phyloP scores from a whole-genome alignment of 2,329 filamentous ascomycete genomes.

The Exophiala sp. region DNA sequence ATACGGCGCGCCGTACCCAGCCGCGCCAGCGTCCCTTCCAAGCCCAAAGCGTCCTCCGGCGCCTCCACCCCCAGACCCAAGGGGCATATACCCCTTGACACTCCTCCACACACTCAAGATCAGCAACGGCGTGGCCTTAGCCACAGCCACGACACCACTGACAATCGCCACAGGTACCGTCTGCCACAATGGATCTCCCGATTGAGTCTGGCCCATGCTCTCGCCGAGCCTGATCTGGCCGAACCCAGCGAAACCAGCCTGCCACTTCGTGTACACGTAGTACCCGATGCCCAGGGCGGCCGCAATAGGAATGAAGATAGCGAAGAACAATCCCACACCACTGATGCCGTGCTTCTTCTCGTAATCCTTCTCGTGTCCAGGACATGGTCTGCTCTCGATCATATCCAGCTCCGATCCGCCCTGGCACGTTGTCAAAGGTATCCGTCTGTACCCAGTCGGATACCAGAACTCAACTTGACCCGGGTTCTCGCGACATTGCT shows the following conservation, averaged over 20 bases:
- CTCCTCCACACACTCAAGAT: constrained; percentile 69
- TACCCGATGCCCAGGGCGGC: constrained; percentile 72
- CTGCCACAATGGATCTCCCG: constrained; percentile 71
- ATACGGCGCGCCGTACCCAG: constrained; percentile 58
- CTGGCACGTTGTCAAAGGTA: constrained; percentile 82
- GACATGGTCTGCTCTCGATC: constrained; percentile 62
- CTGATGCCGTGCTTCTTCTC: constrained; percentile 67
- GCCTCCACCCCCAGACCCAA: constrained; percentile 49
- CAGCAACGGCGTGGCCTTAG: constrained; percentile 71
- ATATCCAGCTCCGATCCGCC: constrained; percentile 74
- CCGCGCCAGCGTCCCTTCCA: constrained; percentile 40
- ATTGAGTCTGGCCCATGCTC: constrained; percentile 31
- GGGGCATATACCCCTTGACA: constrained; percentile 49
- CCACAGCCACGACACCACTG: constrained; percentile 72
- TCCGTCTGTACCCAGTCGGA: constrained; percentile 81
- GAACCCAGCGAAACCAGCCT: constrained; percentile 81
- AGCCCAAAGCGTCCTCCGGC: constrained; percentile 36
- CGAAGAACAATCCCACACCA: constrained; percentile 77
- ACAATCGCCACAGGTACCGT: constrained; percentile 77
- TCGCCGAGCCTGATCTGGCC: constrained; percentile 90
- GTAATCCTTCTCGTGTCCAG: constrained; percentile 78
- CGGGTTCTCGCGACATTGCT: constrained; percentile 60
- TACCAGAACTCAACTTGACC: constrained; percentile 75
- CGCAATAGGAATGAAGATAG: constrained; percentile 70
- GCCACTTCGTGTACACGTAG: constrained; percentile 52